These are phyloP conservation scores for Ceratocystis cacaofunesta DNA, from an alignment of 2,329 filamentous ascomycete genomes.

Conservation along the genomic window DNA sequence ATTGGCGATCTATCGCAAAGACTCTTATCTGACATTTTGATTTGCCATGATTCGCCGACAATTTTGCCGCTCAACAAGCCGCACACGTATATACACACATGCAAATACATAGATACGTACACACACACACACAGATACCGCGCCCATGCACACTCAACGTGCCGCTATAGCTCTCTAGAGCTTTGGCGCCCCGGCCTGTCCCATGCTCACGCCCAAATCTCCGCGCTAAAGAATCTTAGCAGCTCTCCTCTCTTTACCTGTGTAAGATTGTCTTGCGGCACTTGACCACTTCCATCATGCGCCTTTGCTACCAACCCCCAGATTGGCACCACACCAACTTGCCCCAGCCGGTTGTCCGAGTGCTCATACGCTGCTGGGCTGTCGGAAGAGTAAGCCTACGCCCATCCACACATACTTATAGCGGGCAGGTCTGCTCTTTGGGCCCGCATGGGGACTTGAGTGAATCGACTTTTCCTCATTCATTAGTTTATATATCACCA, in stretches of 20 bases:
- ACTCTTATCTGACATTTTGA: slow-evolving; percentile 5
- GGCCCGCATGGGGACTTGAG: background rate
- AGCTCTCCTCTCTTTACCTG: background rate
- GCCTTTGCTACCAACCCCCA: background rate
- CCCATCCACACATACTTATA: background rate
- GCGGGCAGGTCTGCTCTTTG: background rate
- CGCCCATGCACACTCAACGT: background rate
- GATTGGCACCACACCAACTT: slow-evolving; percentile 1
- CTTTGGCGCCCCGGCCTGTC: background rate
- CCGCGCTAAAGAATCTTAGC: background rate
- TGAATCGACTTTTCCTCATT: background rate
- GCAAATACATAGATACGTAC: background rate
- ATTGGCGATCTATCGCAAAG: background rate
- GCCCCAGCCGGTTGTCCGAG: slow-evolving; percentile 4
- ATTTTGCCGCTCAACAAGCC: background rate
- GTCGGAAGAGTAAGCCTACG: background rate
- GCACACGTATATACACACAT: background rate
- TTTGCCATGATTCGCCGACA: slow-evolving; percentile 5
- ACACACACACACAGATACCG: background rate
- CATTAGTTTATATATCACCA: background rate
- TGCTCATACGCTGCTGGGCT: background rate
- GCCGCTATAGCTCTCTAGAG: background rate
- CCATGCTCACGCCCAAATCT: background rate
- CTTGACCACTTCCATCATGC: background rate
- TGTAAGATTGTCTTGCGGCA: background rate